Base-by-base conservation (phyloP, 192 early-diverging fungal genomes). In the Backusella sp. region DNA sequence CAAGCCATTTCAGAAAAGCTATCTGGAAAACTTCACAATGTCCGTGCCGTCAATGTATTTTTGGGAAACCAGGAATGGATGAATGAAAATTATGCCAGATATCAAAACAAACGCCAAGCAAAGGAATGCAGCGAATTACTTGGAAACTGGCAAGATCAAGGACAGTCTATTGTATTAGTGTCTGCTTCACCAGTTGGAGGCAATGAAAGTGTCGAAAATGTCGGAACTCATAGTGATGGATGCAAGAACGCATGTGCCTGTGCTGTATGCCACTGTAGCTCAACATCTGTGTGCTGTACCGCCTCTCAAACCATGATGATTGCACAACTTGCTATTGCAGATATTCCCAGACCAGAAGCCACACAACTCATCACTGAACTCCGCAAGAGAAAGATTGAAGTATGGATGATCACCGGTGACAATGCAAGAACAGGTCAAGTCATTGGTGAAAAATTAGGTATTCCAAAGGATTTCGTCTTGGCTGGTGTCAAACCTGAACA, bases 381-480 rank as follows among this genome's bases (percentile, higher is more conserved):
- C 17, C 77, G 76, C 8, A 67, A 71, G 9, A 82, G 77, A 15
- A 90, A 91, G 1, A 80, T 94, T 21, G 85, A 90, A 52, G 91
- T 93, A 6, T 91, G 91, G 87, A 94, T 96, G 91, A 75, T 94
- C 67, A 93, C 94, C 0, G 94, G 94, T 32, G 94, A 96, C 77
- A 86, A 90, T 80, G 81, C 73, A 0, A 77, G 78, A 6, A 92
- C 92, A 3, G 94, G 90, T 0, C 71, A 82, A 44, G 88, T 87
- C 0, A 89, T 94, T 30, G 93, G 89, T 15, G 67, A 68, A 36
- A 78, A 85, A 77, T 68, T 96, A 15, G 94, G 94, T 0, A 93
- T 96, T 56, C 76, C 74, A 12, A 80, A 88, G 23, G 79, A 77
- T 6, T 77, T 30, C 37, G 80, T 95, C 6, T 77, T 92, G 36